Percentiles rank a stretch among this genome's conserved stretches.
Evolutionary conservation across 352 stramenopile genomes (phyloP).

Genomic region (Blastocystis sp.): DNA sequence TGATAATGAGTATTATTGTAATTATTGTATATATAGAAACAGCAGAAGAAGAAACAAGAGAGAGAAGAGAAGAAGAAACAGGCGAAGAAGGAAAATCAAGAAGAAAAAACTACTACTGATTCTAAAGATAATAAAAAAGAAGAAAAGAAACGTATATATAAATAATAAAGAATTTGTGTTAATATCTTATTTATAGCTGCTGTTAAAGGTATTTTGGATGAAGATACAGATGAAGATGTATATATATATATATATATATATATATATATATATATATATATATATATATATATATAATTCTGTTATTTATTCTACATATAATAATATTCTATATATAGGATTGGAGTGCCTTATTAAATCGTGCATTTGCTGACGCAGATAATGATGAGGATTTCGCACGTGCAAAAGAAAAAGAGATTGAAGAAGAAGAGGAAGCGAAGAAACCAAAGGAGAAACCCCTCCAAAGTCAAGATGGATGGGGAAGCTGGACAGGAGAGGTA

Average conservation of each 20-base stretch:
- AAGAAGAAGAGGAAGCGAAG: constrained; percentile 21
- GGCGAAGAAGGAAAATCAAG: constrained; percentile 19
- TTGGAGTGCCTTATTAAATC: constrained; percentile 72
- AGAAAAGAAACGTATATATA: constrained; percentile 31
- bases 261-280: too few relatives aligned
- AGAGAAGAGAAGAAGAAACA: constrained; percentile 27
- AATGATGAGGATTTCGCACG: constrained; percentile 67
- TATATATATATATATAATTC: too few relatives aligned
- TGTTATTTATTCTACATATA: too few relatives aligned
- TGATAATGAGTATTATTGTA: too few relatives aligned
- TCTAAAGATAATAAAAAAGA: constrained; percentile 38
- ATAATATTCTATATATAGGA: background rate
- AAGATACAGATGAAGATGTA: background rate
- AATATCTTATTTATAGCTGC: background rate
- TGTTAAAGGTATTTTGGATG: background rate
- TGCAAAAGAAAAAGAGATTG: constrained; percentile 59
- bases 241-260: constrained; percentile 2
- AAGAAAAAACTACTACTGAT: constrained; percentile 18
- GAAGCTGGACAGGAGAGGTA: constrained; percentile 40
- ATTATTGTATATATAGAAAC: too few relatives aligned
- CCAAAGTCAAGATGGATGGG: constrained; percentile 64
- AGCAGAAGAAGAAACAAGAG: background rate
- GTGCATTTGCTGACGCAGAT: constrained; percentile 74
- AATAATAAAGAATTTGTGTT: constrained; percentile 1
- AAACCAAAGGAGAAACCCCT: constrained; percentile 26